Percentiles rank a stretch among this genome's conserved stretches.
Conservation (phyloP, 441 rosid species). For the Pelargonium australe region DNA sequence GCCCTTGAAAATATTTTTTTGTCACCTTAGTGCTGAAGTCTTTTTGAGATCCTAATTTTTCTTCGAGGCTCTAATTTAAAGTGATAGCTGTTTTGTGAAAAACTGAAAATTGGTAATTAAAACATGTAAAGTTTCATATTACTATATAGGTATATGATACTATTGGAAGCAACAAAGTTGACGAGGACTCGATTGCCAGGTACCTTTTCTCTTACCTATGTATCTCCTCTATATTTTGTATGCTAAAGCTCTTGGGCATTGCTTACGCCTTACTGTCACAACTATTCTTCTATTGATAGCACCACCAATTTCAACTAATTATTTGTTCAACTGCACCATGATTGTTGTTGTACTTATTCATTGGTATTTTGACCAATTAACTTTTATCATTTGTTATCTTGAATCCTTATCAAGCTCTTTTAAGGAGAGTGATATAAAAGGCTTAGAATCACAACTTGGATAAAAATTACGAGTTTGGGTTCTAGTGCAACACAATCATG, state of each 20-base stretch:
- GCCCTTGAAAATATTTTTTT: constrained; percentile 8
- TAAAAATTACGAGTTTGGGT: constrained; percentile 4
- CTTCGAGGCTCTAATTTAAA: constrained; percentile 20
- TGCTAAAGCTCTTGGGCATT: constrained; percentile 3
- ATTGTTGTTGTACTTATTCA: neutral
- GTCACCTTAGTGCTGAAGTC: constrained; percentile 17
- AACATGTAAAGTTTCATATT: constrained; percentile 22
- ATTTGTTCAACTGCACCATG: constrained; percentile 5
- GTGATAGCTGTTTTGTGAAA: constrained; percentile 7
- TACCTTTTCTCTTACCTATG: constrained; percentile 18
- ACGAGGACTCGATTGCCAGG: constrained; percentile 68
- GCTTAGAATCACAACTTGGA: constrained; percentile 7
- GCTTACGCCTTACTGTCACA: neutral
- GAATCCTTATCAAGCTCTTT: constrained; percentile 7
- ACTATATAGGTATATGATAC: constrained; percentile 79
- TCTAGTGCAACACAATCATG: neutral
- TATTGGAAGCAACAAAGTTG: constrained; percentile 64
- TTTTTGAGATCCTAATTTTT: constrained; percentile 8
- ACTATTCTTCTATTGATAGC: neutral
- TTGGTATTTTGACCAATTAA: constrained; percentile 5
- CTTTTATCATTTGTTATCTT: constrained; percentile 4
- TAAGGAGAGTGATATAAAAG: neutral
- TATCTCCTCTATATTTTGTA: constrained; percentile 5
- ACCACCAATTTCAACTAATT: constrained; percentile 3
- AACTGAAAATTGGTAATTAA: constrained; percentile 23